A percentile compares a stretch with the other conserved stretches of the same genome.
phyloP scores from a whole-genome alignment of 2,329 filamentous ascomycete species.

The Plectosphaerella cucumerina region DNA sequence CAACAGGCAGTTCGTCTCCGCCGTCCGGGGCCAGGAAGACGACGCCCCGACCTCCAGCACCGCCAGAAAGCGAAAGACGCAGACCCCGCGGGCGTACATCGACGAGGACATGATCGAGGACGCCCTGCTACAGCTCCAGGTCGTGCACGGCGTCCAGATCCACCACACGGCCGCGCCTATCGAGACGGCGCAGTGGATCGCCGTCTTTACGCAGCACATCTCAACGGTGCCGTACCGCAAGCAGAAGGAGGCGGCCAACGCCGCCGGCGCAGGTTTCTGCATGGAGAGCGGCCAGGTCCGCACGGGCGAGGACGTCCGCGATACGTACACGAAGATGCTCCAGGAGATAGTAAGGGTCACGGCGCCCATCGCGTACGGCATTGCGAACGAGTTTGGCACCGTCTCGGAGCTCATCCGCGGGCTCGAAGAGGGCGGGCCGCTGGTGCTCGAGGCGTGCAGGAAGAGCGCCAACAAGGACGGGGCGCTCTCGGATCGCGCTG shows the following conservation, averaged over 20 bases:
- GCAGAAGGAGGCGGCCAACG: slow-evolving; percentile 41
- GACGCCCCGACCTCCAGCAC: background rate
- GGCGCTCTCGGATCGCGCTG: slow-evolving; percentile 44
- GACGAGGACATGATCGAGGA: slow-evolving; percentile 68
- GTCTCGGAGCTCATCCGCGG: slow-evolving; percentile 55
- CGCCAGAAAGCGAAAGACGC: slow-evolving; percentile 33
- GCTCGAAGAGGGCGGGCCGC: slow-evolving; percentile 54
- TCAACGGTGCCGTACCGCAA: slow-evolving; percentile 70
- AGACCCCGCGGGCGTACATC: slow-evolving; percentile 43
- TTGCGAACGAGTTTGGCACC: slow-evolving; percentile 56
- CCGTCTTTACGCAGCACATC: slow-evolving; percentile 72
- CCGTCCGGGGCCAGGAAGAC: slow-evolving; percentile 47
- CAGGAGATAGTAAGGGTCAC: slow-evolving; percentile 72
- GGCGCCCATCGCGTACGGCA: slow-evolving; percentile 65
- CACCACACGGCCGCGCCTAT: slow-evolving; percentile 59
- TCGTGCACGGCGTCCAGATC: slow-evolving; percentile 61
- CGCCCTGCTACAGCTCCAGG: slow-evolving; percentile 65
- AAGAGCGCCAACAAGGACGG: slow-evolving; percentile 56
- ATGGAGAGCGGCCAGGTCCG: slow-evolving; percentile 76
- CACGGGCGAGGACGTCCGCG: slow-evolving; percentile 58
- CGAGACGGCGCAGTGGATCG: slow-evolving; percentile 71
- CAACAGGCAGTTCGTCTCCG: slow-evolving; percentile 64
- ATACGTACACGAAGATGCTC: slow-evolving; percentile 72
- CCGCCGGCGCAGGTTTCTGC: slow-evolving; percentile 62
- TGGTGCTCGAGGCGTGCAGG: slow-evolving; percentile 56